phyloP scores from a whole-genome alignment of 2,329 filamentous ascomycete genomes.

The Colletotrichum coccodes region DNA sequence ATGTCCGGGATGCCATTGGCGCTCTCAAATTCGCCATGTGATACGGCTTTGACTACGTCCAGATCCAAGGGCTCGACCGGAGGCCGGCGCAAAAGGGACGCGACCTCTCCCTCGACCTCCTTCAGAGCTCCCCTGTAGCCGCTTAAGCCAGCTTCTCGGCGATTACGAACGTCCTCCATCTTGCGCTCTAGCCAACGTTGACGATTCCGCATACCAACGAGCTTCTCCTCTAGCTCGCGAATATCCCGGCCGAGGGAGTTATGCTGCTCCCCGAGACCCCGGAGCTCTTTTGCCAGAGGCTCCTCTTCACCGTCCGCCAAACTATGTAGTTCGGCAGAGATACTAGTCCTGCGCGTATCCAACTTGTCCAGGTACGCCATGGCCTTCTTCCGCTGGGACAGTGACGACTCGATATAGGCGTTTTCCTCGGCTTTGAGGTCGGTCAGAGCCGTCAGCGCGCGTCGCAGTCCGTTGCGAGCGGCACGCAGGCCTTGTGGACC shows the following conservation, averaged over 20 bases:
- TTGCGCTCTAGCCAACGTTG: slow-evolving; percentile 68
- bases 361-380: slow-evolving; percentile 67
- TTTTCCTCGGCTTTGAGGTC: slow-evolving; percentile 76
- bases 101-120: slow-evolving; percentile 72
- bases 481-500: slow-evolving; percentile 67
- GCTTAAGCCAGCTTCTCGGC: slow-evolving; percentile 76
- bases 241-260: slow-evolving; percentile 70
- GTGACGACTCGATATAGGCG: slow-evolving; percentile 65
- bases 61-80: slow-evolving; percentile 63
- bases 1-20: slow-evolving; percentile 45
- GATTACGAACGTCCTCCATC: slow-evolving; percentile 71
- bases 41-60: slow-evolving; percentile 12
- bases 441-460: slow-evolving; percentile 71
- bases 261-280: slow-evolving; percentile 66
- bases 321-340: slow-evolving; percentile 60
- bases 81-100: slow-evolving; percentile 66
- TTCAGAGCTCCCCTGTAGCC: slow-evolving; percentile 75
- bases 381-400: slow-evolving; percentile 66
- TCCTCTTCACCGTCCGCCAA: slow-evolving; percentile 67
- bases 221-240: slow-evolving; percentile 69
- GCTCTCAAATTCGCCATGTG: neutral
- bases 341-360: slow-evolving; percentile 58
- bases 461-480: slow-evolving; percentile 72
- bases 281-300: slow-evolving; percentile 69
- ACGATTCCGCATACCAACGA: slow-evolving; percentile 68